Evolutionary conservation across 1,284 basidiomycete genomes (phyloP), one percentile per base, ranked within the genome.

Genomic region (Blastosporella zonata): DNA sequence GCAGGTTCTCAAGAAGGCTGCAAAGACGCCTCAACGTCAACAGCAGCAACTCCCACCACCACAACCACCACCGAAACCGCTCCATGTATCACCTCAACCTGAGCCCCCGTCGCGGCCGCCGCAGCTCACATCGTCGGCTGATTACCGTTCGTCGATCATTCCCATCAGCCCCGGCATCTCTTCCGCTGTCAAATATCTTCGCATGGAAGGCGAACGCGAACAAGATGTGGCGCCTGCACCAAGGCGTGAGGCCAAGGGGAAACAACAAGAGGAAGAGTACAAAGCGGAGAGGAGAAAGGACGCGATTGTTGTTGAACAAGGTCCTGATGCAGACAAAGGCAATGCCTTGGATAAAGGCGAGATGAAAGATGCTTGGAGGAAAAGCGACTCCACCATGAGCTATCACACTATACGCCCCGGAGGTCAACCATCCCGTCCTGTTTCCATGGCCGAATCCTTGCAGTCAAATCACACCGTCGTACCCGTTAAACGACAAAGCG

Each of bases 371-470:
- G 68, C 74, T 28, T 84, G 82, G 79, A 69, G 86, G 55, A 84
- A 84, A 65, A 87, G 84, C 56, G 87, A 89, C 64, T 81, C 86
- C 5, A 87, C 84, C 9, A 79, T 83, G 62, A 83, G 84, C 60
- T 79, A 84, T 59, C 75, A 77, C 53, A 88, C 86, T 25, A 78
- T 86, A 50, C 77, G 84, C 27, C 78, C 82, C 37, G 72, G 75
- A 20, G 71, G 67, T 50, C 74, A 75, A 25, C 70, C 79, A 1
- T 82, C 86, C 23, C 73, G 85, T 13, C 85, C 87, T 3, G 83
- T 84, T 21, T 89, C 87, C 6, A 78, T 84, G 65, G 84, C 83
- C 5, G 85, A 87, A 49, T 86, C 84, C 0, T 67, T 87, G 47
- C 83, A 85, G 45, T 87, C 84, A 6, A 82, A 73, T 9, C 75